These are phyloP conservation scores for Talaromyces sp. DNA, from an alignment of 2,329 filamentous ascomycete species.

Conservation along the genomic window DNA sequence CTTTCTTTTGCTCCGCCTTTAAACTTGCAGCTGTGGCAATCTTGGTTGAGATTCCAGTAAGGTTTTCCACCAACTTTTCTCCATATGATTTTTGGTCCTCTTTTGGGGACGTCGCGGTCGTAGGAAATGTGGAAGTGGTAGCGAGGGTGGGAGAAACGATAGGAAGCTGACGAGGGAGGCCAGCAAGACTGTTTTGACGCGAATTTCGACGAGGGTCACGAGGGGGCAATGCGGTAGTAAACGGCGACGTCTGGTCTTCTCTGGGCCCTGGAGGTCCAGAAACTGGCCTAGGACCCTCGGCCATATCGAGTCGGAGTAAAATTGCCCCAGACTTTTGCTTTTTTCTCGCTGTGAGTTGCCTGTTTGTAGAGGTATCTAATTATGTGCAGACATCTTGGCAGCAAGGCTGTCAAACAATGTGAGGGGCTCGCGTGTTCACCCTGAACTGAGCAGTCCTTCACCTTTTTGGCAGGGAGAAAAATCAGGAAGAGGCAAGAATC, in stretches of 20 bases:
- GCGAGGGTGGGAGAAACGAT: not conserved
- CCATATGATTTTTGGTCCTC: conserved; percentile 2
- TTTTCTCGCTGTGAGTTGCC: not conserved
- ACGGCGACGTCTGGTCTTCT: not conserved
- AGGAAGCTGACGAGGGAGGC: not conserved
- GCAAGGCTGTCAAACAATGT: not conserved
- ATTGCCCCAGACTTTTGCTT: not conserved
- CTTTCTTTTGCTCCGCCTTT: conserved; percentile 5
- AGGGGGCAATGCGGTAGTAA: not conserved
- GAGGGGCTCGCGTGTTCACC: not conserved
- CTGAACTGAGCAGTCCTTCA: not conserved
- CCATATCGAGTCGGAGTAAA: not conserved
- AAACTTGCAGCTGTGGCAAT: not conserved
- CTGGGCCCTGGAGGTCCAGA: not conserved
- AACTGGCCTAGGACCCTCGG: not conserved
- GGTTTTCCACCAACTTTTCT: conserved; percentile 3
- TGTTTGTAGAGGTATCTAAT: not conserved
- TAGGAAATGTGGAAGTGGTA: not conserved
- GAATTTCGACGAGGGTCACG: conserved; percentile 5
- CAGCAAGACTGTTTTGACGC: not conserved
- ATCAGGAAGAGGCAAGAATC: no score
- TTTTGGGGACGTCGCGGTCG: not conserved
- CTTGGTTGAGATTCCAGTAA: conserved; percentile 3
- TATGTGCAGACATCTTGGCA: not conserved
- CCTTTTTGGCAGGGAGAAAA: not conserved